Base-by-base conservation (phyloP, 495 filamentous ascomycete species). In the Penicillium malachiteum region DNA sequence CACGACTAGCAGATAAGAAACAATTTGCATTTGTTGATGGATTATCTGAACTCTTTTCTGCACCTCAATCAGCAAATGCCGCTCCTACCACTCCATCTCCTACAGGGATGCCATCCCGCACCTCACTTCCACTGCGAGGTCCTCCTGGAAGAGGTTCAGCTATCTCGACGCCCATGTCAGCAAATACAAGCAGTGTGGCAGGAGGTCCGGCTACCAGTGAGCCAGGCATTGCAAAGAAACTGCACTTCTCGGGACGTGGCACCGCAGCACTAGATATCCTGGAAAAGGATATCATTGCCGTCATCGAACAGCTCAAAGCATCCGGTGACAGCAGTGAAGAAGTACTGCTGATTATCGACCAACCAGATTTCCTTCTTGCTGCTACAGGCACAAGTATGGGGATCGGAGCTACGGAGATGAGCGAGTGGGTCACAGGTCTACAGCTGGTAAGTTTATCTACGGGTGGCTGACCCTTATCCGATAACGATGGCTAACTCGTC, bases 1-100 rank as follows among this genome's bases (percentile, higher is more conserved):
- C 83, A 9, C 81, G 78, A 9, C 67, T 86, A 13, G 72, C 69
- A 56, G 70, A 74, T 43, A 81, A 80, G 56, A 79, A 80, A 16
- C 75, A 76, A 50, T 87, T 92, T 60, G 72, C 73, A 30, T 93
- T 89, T 59, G 72, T 94, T 43, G 90, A 96, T 64, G 90, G 89
- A 5, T 70, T 94, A 33, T 81, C 71, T 44, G 74, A 73, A 38
- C 62, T 91, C n/a, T 86, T 84, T 57, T 60, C 66, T 34, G 54
- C 64, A 1, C 61, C 64, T 32, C 37, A 64, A 47, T 49, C 52
- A 55, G 58, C 70, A 46, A 31, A 52, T 14, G 38, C 67, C 46
- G 38, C 47, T 5, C 8, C 9, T 26, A 43, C 52, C 13, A 58
- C 42, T 48, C 45, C 58, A 48, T 30, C 60, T 33, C 17, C 66